Percentiles rank a stretch among this genome's conserved stretches.
Evolutionary conservation across 2,329 filamentous ascomycete species (phyloP).

Genomic region (Fusarium protoensiforme): DNA sequence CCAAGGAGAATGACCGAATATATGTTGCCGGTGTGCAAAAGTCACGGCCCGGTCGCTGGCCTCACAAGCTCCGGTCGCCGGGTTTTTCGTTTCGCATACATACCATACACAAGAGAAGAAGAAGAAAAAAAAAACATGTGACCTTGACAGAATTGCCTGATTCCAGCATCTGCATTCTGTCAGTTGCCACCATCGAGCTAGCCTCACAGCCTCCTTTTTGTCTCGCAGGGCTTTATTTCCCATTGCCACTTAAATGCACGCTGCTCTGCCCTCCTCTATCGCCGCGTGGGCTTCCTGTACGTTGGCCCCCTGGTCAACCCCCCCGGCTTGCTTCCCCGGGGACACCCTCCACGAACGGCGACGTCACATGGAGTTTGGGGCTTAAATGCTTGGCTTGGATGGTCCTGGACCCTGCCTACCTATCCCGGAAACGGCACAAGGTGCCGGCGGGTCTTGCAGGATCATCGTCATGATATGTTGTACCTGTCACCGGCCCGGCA

Average conservation of each 20-base stretch:
- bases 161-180: background rate
- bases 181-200: background rate
- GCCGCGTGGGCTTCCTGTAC: too few species aligned
- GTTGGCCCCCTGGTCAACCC: background rate
- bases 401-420: background rate
- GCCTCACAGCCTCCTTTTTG: background rate
- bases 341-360: background rate
- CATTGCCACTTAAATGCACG: background rate
- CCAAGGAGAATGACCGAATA: background rate
- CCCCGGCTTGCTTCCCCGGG: conserved; percentile 3
- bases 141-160: background rate
- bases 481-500: conserved; percentile 1
- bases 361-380: conserved; percentile 11
- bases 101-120: too few species aligned
- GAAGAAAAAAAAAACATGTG: background rate
- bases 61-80: background rate
- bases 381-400: background rate
- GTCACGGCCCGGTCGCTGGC: background rate
- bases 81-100: background rate
- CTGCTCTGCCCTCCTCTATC: background rate
- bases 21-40: background rate
- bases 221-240: background rate
- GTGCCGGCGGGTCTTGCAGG: conserved; percentile 2
- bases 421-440: background rate
- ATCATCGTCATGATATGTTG: background rate